Evolutionary conservation across 2,329 filamentous ascomycete species (phyloP).

Genomic region (Arthroderma uncinatum): DNA sequence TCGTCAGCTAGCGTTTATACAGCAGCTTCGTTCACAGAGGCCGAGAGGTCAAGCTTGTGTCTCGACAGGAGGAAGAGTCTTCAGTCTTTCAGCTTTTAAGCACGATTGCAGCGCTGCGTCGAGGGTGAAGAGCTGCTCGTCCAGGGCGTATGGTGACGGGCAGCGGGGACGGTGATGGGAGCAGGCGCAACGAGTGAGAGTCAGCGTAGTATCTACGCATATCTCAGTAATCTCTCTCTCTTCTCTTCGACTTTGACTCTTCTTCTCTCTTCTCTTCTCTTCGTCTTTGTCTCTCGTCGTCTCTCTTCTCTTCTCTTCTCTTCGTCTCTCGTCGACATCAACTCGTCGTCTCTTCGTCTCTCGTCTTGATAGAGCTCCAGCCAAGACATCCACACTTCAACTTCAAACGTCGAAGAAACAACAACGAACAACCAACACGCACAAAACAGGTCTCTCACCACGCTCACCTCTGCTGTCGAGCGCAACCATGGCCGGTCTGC

Average conservation of each 20-base stretch:
- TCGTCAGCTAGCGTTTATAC: background rate
- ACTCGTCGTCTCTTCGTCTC: background rate
- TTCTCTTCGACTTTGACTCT: too few relatives aligned
- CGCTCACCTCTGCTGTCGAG: background rate
- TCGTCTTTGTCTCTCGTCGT: too few relatives aligned
- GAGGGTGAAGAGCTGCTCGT: background rate
- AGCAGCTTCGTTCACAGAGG: background rate
- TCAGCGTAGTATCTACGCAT: too few relatives aligned
- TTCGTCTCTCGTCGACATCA: too few relatives aligned
- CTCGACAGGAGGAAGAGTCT: background rate
- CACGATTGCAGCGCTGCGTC: background rate
- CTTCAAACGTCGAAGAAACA: background rate
- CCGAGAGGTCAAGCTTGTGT: background rate
- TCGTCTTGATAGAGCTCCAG: background rate
- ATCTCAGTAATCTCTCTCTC: too few relatives aligned
- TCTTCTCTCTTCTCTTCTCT: background rate
- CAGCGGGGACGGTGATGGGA: background rate
- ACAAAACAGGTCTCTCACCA: background rate
- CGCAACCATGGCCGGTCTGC: slow-evolving; percentile 36
- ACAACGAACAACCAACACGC: background rate
- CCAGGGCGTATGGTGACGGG: background rate
- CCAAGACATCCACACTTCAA: too few relatives aligned
- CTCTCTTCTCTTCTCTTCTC: too few relatives aligned
- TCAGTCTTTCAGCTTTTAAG: background rate
- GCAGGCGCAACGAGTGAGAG: background rate